phyloP scores from a whole-genome alignment of 495 filamentous ascomycete species.

The Hypoxylon trugodes region DNA sequence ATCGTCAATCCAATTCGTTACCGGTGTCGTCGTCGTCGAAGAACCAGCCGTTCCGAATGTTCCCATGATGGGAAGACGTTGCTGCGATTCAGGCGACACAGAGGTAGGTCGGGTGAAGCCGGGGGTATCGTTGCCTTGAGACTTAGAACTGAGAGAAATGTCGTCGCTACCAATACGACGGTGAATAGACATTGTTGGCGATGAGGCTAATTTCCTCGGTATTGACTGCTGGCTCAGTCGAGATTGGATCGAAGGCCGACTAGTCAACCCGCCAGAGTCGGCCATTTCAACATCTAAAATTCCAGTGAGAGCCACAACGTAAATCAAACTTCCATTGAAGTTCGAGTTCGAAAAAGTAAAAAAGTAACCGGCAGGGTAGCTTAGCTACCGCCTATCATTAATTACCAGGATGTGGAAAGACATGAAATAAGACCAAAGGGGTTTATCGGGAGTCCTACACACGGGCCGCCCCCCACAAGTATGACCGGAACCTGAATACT shows the following conservation, averaged over 20 bases:
- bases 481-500: background rate
- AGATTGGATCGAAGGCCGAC: constrained; percentile 1
- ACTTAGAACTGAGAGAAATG: constrained; percentile 1
- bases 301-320: background rate
- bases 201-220: background rate
- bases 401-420: background rate
- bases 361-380: background rate
- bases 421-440: background rate
- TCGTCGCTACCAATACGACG: constrained; percentile 14
- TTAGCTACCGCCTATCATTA: constrained; percentile 1
- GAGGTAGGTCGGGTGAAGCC: background rate
- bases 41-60: background rate
- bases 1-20: background rate
- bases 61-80: constrained; percentile 13
- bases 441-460: background rate
- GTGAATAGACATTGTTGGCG: background rate
- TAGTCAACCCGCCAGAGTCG: background rate
- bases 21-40: background rate
- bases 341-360: background rate
- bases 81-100: constrained; percentile 9
- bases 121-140: constrained; percentile 1
- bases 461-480: constrained; percentile 5
- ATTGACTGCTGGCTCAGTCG: constrained; percentile 4
- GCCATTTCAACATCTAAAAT: constrained; percentile 11
- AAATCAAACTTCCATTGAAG: background rate